A percentile compares a stretch with the other conserved stretches of the same genome.
phyloP scores from a whole-genome alignment of 352 stramenopile species.

The Phytophthora ohioensis region DNA sequence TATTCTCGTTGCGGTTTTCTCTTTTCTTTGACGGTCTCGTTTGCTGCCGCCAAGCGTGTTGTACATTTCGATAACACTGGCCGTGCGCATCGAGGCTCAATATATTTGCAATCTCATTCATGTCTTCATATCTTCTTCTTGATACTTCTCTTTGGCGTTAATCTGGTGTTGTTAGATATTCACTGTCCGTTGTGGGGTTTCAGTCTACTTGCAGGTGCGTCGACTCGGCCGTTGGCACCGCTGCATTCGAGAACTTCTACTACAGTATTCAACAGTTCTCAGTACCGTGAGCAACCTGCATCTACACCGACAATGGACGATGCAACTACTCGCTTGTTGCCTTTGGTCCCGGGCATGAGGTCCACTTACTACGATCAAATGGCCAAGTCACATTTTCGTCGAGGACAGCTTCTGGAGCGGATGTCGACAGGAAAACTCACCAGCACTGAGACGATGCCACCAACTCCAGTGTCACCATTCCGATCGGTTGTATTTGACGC shows the following conservation, averaged over 20 bases:
- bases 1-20: conserved; percentile 46
- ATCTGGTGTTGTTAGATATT: no score
- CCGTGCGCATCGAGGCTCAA: conserved; percentile 32
- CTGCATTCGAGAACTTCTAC: conserved; percentile 22
- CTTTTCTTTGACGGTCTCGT: conserved; percentile 27
- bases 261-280: not conserved
- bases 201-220: conserved; percentile 23
- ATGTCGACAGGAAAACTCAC: conserved; percentile 65
- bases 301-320: not conserved
- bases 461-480: conserved; percentile 3
- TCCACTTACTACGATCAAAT: conserved; percentile 62
- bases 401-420: conserved; percentile 67
- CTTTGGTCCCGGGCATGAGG: conserved; percentile 65
- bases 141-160: not conserved
- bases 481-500: conserved; percentile 20
- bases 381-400: conserved; percentile 60
- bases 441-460: conserved; percentile 19
- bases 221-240: not conserved
- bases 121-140: conserved; percentile 11
- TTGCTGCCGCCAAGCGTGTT: conserved; percentile 39
- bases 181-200: conserved; percentile 26
- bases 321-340: conserved; percentile 19
- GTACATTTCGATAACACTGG: conserved; percentile 42
- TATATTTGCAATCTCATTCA: conserved; percentile 49
- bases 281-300: not conserved